A percentile compares a stretch with the other conserved stretches of the same genome.
These are phyloP conservation scores for Ceratobasidium sp. DNA, from an alignment of 1,284 basidiomycete species.

Conservation along the genomic window DNA sequence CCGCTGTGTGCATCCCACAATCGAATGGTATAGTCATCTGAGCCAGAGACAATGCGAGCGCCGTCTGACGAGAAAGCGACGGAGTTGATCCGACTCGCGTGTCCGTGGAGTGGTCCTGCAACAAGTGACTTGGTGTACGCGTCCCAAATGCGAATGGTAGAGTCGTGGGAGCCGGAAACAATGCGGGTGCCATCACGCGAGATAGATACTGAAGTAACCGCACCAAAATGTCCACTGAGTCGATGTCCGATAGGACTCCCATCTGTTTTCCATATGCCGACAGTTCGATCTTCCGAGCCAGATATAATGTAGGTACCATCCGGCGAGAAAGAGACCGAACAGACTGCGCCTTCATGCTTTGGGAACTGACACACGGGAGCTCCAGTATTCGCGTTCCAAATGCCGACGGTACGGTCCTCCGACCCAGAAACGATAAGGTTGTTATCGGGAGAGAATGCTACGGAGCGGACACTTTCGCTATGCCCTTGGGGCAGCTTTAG, in stretches of 20 bases:
- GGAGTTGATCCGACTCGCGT: background rate
- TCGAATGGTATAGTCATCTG: background rate
- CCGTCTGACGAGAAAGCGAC: background rate
- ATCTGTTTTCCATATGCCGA: slow-evolving; percentile 8
- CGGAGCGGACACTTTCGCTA: background rate
- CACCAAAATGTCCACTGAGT: background rate
- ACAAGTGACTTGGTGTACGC: background rate
- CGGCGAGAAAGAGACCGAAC: slow-evolving; percentile 7
- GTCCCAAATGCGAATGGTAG: background rate
- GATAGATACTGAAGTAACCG: background rate
- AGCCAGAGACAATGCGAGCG: background rate
- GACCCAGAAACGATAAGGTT: slow-evolving; percentile 6
- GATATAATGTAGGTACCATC: slow-evolving; percentile 8
- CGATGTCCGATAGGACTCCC: background rate
- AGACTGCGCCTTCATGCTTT: background rate
- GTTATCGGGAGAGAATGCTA: slow-evolving; percentile 11
- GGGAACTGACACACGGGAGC: background rate
- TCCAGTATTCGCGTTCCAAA: background rate
- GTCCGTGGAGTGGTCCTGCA: background rate
- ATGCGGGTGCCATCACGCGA: background rate
- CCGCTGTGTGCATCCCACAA: slow-evolving; percentile 34
- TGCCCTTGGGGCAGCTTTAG: slow-evolving; percentile 1
- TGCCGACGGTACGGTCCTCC: background rate
- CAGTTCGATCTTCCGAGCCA: slow-evolving; percentile 1
- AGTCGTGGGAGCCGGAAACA: background rate